phyloP scores from a whole-genome alignment of 2,329 filamentous ascomycete genomes.

The Pseudogymnoascus sp. region DNA sequence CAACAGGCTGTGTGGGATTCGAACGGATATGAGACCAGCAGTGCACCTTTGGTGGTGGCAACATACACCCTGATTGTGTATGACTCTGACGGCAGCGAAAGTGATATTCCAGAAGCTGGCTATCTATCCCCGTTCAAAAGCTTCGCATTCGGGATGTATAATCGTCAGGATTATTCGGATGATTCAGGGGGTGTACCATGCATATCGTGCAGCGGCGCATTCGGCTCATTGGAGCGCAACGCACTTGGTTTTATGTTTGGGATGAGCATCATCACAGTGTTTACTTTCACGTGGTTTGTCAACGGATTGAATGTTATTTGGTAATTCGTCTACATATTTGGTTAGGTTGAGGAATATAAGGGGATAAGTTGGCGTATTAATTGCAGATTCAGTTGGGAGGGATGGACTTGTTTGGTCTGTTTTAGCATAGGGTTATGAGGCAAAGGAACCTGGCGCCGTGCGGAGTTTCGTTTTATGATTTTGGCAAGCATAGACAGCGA shows the following conservation, averaged over 20 bases:
- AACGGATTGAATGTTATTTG: conserved; percentile 33
- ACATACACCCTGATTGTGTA: conserved; percentile 55
- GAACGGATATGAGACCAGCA: conserved; percentile 16
- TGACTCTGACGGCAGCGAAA: conserved; percentile 45
- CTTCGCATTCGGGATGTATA: conserved; percentile 52
- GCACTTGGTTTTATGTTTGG: conserved; percentile 42
- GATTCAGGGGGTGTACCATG: conserved; percentile 20
- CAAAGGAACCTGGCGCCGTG: background rate
- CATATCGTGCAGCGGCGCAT: conserved; percentile 34
- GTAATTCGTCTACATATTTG: conserved; percentile 20
- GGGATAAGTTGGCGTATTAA: conserved; percentile 2
- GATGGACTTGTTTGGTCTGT: background rate
- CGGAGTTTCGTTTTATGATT: background rate
- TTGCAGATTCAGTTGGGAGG: background rate
- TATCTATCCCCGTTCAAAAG: conserved; percentile 42
- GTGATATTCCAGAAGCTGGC: conserved; percentile 43
- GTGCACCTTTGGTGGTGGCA: conserved; percentile 40
- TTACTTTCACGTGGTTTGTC: conserved; percentile 58
- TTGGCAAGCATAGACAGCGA: background rate
- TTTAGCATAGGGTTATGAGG: background rate
- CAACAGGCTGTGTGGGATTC: conserved; percentile 27
- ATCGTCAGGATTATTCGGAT: conserved; percentile 41
- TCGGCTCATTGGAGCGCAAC: conserved; percentile 37
- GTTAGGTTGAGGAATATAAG: background rate
- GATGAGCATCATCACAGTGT: conserved; percentile 47